Percentiles rank a stretch among this genome's conserved stretches.
Evolutionary conservation across 73 alveolate genomes (phyloP).

Genomic region (Tetrahymena borealis): DNA sequence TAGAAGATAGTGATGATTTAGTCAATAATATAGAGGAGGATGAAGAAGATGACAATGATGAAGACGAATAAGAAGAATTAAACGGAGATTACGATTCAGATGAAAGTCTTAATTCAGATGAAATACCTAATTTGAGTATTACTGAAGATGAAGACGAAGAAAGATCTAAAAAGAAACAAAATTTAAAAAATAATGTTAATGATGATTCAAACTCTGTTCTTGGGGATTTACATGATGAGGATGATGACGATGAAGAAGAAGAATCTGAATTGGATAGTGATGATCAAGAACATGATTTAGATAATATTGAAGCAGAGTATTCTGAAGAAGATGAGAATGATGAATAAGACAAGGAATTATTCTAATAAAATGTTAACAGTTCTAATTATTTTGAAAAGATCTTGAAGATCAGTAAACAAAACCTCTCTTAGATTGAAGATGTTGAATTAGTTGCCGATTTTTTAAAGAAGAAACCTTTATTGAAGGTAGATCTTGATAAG

Average conservation of each 20-base stretch:
- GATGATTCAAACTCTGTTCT: not conserved
- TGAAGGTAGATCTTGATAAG: not conserved
- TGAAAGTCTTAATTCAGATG: not conserved
- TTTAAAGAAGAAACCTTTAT: not conserved
- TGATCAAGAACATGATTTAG: not conserved
- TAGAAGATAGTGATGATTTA: not conserved
- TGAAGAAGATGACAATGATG: not conserved
- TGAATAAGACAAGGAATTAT: not conserved
- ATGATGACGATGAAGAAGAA: not conserved
- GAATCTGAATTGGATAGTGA: not conserved
- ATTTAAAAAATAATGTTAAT: not conserved
- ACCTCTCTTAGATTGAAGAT: not conserved
- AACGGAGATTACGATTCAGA: not conserved
- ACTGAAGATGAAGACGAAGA: not conserved
- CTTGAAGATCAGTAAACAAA: not conserved
- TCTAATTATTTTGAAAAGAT: not conserved
- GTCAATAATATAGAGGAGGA: not conserved
- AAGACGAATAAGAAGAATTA: not conserved
- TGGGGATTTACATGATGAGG: not conserved
- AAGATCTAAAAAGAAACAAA: not conserved
- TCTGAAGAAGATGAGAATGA: not conserved
- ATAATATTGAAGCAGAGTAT: not conserved
- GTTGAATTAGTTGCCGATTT: not conserved
- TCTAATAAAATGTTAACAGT: not conserved
- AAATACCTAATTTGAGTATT: not conserved